Base-by-base conservation (phyloP, 805 yeast species). In the Saccharomycopsis lassenensis region DNA sequence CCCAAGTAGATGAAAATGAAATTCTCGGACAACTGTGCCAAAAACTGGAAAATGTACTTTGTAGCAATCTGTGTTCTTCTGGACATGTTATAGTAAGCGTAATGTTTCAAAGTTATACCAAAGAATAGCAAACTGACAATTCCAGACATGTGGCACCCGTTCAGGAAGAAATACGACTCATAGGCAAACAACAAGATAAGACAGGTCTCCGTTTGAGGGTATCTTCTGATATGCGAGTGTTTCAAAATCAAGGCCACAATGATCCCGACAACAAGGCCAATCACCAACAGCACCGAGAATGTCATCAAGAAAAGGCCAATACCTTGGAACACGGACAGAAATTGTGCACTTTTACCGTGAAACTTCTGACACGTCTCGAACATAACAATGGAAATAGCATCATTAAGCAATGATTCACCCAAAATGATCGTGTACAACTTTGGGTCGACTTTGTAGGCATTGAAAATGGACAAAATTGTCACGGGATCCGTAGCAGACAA, bases 71-170 rank as follows among this genome's bases (percentile, higher is more conserved):
- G 98, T 1, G 97, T 85, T 50, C 97, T 70, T 57, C 97, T 71
- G 4, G 96, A 85, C 98, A 91, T 91, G 59, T 89, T 93, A 60
- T 73, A 91, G 60, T 87, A 87, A 11, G 97, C 98, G 54, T 91
- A 91, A 58, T 93, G 97, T 56, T 89, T 91, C 55, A 91, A 63
- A 1, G 98, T 89, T 45, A 91, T 91, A 37, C 99, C 98, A 56
- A 96, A 89, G 61, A 91, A 91, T 46, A 91, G 61, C 46, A 91
- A 65, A 1, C 96, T 86, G 5, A 89, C 97, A 46, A 89, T 89
- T 31, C 99, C 99, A 4, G 97, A 87, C 98, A 91, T 91, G 56
- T 93, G 98, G 50, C 97, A 93, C 33, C 98, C 99, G 52, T 91
- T 91, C 29, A 97, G 87, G 58, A 91, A 91, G 64, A 91, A 91